Conservation (phyloP, 352 stramenopile species). For the Globisporangium middletonii region DNA sequence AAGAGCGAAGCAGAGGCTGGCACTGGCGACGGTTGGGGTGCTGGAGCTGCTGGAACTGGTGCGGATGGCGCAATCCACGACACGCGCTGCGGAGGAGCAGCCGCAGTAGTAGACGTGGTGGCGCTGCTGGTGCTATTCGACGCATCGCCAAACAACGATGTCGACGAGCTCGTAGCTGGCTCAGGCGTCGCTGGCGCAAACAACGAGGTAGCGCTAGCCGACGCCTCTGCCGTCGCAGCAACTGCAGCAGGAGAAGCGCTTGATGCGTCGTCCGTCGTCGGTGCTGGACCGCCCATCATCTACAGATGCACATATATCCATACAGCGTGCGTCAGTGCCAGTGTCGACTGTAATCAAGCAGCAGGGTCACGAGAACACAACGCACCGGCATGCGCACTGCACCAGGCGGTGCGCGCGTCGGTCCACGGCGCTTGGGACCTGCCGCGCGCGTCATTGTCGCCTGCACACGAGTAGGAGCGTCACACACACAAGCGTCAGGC, state of each 20-base stretch:
- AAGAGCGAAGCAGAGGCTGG: background rate
- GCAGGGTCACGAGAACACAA: background rate
- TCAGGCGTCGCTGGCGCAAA: background rate
- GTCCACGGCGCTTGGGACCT: constrained; percentile 72
- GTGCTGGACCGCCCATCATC: constrained; percentile 28
- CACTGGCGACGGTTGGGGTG: background rate
- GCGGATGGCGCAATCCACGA: constrained; percentile 7
- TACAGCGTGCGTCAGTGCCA: background rate
- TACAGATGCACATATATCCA: constrained; percentile 3
- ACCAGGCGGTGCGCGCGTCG: constrained; percentile 48
- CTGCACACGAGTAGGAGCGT: constrained; percentile 16
- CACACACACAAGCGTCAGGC: background rate
- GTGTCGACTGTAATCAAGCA: background rate
- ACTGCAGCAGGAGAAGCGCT: background rate
- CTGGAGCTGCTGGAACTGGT: background rate
- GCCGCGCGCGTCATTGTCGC: constrained; percentile 71
- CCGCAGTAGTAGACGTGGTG: background rate
- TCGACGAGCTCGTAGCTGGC: background rate
- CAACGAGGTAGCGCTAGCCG: background rate
- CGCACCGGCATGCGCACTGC: constrained; percentile 56
- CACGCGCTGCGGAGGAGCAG: background rate
- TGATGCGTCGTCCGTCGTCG: background rate
- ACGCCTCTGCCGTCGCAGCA: background rate
- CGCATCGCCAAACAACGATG: constrained; percentile 11
- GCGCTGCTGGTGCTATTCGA: background rate